These are phyloP conservation scores for Epithemia pelagica DNA, from an alignment of 108 stramenopile species.

Conservation along the genomic window DNA sequence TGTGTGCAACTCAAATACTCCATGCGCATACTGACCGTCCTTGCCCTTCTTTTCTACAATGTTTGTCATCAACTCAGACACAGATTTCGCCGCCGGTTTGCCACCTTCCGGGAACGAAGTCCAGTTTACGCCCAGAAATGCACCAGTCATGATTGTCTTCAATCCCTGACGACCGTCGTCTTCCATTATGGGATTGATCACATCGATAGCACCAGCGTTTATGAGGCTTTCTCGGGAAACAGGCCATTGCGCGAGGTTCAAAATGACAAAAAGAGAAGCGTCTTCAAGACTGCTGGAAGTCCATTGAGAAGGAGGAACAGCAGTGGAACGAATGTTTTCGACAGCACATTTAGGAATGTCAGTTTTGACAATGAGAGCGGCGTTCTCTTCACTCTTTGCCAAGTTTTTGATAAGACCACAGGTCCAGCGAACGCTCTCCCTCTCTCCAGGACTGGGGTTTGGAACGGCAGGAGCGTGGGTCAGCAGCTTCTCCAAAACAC, in stretches of 20 bases:
- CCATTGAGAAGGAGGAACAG: slow-evolving; percentile 73
- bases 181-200: slow-evolving; percentile 83
- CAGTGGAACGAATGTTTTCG: slow-evolving; percentile 73
- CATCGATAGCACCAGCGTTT: slow-evolving; percentile 81
- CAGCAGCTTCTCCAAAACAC: slow-evolving; percentile 74
- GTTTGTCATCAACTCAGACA: slow-evolving; percentile 87
- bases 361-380: slow-evolving; percentile 76
- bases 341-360: slow-evolving; percentile 86
- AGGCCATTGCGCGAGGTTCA: slow-evolving; percentile 85
- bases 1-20: slow-evolving; percentile 90
- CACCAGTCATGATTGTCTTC: slow-evolving; percentile 89
- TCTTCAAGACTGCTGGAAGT: slow-evolving; percentile 84
- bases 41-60: slow-evolving; percentile 89
- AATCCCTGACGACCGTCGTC: slow-evolving; percentile 86
- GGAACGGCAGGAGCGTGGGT: slow-evolving; percentile 82
- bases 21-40: slow-evolving; percentile 88
- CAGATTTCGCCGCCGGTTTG: slow-evolving; percentile 74
- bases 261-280: slow-evolving; percentile 79
- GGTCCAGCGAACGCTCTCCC: slow-evolving; percentile 86
- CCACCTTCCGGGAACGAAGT: slow-evolving; percentile 78
- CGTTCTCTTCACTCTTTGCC: slow-evolving; percentile 81
- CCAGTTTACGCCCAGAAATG: slow-evolving; percentile 80
- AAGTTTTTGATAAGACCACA: slow-evolving; percentile 91
- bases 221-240: slow-evolving; percentile 70
- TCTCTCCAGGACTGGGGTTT: slow-evolving; percentile 82